Evolutionary conservation across 306 rosid genomes (phyloP), one percentile per base, ranked within the genome.

Genomic region (Alnus glutinosa): DNA sequence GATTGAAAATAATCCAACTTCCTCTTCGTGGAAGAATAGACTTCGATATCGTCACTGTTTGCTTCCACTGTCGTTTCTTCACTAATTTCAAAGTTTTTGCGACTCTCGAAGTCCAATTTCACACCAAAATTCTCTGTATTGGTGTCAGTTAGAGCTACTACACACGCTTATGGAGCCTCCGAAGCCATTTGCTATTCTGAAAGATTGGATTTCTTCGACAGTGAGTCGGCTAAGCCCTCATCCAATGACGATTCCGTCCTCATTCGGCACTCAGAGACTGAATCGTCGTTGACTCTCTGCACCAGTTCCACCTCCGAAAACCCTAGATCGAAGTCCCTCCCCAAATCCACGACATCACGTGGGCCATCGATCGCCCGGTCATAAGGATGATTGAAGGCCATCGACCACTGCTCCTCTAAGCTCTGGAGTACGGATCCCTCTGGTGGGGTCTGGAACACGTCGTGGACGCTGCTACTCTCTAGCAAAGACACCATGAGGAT

Each of bases 361-460:
- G 5, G 70, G 2, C 10, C n/a, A 2, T 68, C 68, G 7, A 11
- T 16, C 36, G 19, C 34, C 15, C 36, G 55, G 10, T 69, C 76
- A 1, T 72, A 34, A 12, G 75, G 55, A 1, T 0, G 63, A 1
- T 59, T 55, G 16, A 10, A 49, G 36, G 57, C 62, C 50, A 12
- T 42, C 34, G 50, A 39, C 14, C 23, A 23, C 59, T 81, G 66
- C 15, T 82, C 81, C 50, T 63, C 85, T 15, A 82, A 81, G 61
- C 83, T 80, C 12, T 46, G 73, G 9, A 50, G 30, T 51, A 79
- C 50, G 0, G 85, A 36, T 16, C 79, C 79, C 77, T 89, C 89
- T 0, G 93, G 90, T 1, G 90, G 94, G 5, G 92, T 92, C 62
- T 82, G 87, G 59, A 86, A 91, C 15, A 83, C 83, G 18, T 89